Percentiles rank a stretch among this genome's conserved stretches.
Evolutionary conservation across 345 rosid species (phyloP).

Genomic region (Euphorbia tirucalli): DNA sequence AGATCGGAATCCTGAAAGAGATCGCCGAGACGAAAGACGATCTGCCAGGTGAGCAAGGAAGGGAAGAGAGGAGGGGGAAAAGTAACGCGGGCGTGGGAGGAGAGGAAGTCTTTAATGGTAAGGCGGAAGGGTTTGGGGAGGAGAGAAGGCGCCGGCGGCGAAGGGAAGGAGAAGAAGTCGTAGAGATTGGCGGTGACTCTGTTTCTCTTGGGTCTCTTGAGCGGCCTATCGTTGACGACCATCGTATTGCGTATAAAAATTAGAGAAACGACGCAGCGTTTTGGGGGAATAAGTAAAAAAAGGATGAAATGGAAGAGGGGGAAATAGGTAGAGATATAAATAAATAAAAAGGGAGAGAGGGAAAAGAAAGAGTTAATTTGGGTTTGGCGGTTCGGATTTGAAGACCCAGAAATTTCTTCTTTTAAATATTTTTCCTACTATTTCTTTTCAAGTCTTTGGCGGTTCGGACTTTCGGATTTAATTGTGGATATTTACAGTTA

Average conservation of each 20-base stretch:
- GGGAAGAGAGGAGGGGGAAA: constrained; percentile 54
- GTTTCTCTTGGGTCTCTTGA: constrained; percentile 48
- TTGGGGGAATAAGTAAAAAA: background rate
- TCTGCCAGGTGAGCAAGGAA: constrained; percentile 56
- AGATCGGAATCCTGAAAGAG: constrained; percentile 34
- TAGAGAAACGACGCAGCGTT: background rate
- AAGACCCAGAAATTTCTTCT: background rate
- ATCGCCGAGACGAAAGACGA: constrained; percentile 50
- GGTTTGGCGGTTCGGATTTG: background rate
- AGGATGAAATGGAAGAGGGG: background rate
- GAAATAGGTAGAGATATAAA: background rate
- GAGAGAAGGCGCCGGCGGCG: constrained; percentile 9
- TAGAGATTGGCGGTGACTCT: constrained; percentile 51
- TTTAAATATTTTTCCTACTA: background rate
- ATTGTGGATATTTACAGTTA: too few species aligned
- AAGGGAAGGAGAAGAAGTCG: constrained; percentile 47
- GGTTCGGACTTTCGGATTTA: background rate
- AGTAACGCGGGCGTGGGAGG: constrained; percentile 43
- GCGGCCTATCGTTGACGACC: constrained; percentile 39
- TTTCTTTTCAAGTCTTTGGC: background rate
- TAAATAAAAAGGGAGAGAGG: background rate
- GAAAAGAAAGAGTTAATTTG: background rate
- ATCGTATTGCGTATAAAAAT: background rate
- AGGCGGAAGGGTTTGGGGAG: constrained; percentile 51
- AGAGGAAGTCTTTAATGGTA: constrained; percentile 40